Percentiles rank a stretch among this genome's conserved stretches.
Conservation (phyloP, 805 yeast species). For the Starmerella tilneyi region DNA sequence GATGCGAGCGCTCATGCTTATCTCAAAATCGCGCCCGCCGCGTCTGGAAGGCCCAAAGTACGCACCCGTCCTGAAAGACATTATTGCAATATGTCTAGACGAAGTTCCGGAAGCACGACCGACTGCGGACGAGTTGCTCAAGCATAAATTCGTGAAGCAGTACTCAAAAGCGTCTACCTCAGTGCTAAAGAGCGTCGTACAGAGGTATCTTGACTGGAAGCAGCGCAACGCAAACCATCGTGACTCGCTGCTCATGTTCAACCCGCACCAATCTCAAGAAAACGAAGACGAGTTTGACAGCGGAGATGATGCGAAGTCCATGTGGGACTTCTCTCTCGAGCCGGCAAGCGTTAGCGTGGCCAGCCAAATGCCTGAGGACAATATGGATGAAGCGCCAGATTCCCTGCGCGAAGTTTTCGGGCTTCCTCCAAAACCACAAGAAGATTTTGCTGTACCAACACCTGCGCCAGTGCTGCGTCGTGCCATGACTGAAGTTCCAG, state of each 20-base stretch:
- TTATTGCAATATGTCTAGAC: constrained; percentile 83
- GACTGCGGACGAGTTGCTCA: constrained; percentile 70
- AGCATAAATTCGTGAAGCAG: constrained; percentile 58
- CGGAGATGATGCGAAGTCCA: constrained; percentile 23
- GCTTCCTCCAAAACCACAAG: constrained; percentile 33
- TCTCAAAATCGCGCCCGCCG: constrained; percentile 89
- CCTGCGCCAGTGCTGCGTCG: constrained; percentile 12
- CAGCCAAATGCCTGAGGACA: background rate
- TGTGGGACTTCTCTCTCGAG: constrained; percentile 28
- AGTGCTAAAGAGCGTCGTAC: constrained; percentile 60
- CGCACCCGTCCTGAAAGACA: constrained; percentile 65
- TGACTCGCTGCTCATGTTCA: constrained; percentile 31
- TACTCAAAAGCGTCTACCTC: constrained; percentile 52
- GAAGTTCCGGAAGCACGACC: constrained; percentile 87
- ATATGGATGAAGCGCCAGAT: constrained; percentile 50
- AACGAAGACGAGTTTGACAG: constrained; percentile 26
- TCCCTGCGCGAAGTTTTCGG: constrained; percentile 64
- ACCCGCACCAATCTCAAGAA: constrained; percentile 22
- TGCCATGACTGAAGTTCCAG: constrained; percentile 5
- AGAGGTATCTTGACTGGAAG: constrained; percentile 46
- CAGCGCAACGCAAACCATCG: constrained; percentile 41
- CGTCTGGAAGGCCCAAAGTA: constrained; percentile 84
- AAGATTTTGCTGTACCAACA: constrained; percentile 25
- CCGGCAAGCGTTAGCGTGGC: background rate
- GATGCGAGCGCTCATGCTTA: constrained; percentile 84